Conservation (phyloP, 352 stramenopile genomes). For the Pythium brachiatum region DNA sequence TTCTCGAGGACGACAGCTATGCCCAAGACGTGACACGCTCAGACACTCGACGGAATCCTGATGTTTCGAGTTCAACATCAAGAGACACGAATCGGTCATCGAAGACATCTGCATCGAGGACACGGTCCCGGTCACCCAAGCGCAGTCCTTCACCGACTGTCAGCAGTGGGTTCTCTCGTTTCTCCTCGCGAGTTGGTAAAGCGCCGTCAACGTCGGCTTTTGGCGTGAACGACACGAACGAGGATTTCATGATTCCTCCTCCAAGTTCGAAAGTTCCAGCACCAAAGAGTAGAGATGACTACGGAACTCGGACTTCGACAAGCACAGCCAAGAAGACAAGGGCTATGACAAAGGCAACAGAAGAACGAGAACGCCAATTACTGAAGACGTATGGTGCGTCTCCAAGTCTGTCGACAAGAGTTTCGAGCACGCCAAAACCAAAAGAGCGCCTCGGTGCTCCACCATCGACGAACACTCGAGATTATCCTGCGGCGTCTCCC, state of each 20-base stretch:
- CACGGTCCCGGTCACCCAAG: constrained; percentile 35
- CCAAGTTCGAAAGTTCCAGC: constrained; percentile 35
- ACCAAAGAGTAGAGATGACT: constrained; percentile 43
- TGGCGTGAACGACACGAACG: constrained; percentile 11
- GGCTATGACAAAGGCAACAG: constrained; percentile 30
- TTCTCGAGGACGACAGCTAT: constrained; percentile 51
- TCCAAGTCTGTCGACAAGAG: constrained; percentile 8
- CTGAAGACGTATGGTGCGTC: constrained; percentile 49
- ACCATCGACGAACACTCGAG: constrained; percentile 8
- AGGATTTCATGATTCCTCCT: constrained; percentile 11
- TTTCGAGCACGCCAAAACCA: not conserved
- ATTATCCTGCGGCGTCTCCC: constrained; percentile 9
- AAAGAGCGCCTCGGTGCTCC: constrained; percentile 24
- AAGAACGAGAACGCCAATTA: constrained; percentile 45
- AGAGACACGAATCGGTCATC: constrained; percentile 4
- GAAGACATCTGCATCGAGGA: constrained; percentile 20
- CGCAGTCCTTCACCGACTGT: constrained; percentile 18
- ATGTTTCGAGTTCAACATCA: constrained; percentile 8
- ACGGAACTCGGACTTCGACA: constrained; percentile 18
- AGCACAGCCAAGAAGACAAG: constrained; percentile 10
- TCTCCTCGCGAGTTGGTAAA: constrained; percentile 27
- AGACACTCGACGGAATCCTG: not conserved
- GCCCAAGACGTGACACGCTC: not conserved
- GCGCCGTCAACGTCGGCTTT: constrained; percentile 37
- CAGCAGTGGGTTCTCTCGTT: constrained; percentile 25